Evolutionary conservation across 306 rosid genomes (phyloP).

Genomic region (Malus asiatica): DNA sequence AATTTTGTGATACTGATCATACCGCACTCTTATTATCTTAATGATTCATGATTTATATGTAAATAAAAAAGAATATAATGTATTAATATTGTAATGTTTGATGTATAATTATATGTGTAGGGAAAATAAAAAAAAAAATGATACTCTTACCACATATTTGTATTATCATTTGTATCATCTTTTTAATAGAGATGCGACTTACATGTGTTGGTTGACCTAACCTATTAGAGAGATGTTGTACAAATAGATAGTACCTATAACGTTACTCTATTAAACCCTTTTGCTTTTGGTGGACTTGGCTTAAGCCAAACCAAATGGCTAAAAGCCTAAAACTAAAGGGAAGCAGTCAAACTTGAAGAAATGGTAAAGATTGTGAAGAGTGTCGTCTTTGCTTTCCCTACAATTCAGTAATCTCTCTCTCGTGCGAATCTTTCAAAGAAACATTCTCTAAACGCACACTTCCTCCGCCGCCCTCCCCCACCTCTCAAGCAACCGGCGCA

Average conservation of each 20-base stretch:
- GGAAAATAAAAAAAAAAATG: too few species aligned
- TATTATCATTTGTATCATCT: too few species aligned
- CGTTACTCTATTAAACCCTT: too few species aligned
- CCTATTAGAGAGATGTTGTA: too few species aligned
- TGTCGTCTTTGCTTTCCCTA: conserved; percentile 5
- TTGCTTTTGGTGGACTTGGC: neutral
- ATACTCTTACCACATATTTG: too few species aligned
- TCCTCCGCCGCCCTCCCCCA: neutral
- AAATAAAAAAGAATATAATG: neutral
- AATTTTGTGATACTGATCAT: too few species aligned
- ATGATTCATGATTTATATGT: neutral
- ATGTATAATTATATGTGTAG: neutral
- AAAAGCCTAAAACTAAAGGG: neutral
- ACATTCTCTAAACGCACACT: neutral
- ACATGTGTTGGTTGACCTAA: too few species aligned
- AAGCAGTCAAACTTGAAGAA: neutral
- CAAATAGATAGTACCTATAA: too few species aligned
- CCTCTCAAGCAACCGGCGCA: neutral
- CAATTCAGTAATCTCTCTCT: neutral
- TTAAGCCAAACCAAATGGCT: neutral
- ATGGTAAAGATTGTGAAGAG: neutral
- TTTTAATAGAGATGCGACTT: rapidly evolving
- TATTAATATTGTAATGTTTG: neutral
- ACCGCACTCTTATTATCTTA: neutral
- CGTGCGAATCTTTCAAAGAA: neutral